Conservation (phyloP, 306 rosid species). For the Cicer yamashitae region DNA sequence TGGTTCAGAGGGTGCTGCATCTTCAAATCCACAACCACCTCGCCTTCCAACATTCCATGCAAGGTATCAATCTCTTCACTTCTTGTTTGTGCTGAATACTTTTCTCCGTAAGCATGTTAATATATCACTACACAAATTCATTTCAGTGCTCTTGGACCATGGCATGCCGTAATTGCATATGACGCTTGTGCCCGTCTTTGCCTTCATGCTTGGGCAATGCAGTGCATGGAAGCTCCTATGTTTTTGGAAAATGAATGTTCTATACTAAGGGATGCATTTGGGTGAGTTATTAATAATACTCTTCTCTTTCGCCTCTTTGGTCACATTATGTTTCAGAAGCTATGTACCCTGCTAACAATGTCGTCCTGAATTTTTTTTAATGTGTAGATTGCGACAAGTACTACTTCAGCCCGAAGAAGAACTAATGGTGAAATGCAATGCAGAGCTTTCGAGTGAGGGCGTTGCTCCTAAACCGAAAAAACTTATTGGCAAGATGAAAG, state of each 20-base stretch:
- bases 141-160: slow-evolving; percentile 91
- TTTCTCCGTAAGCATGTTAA: slow-evolving; percentile 34
- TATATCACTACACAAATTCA: slow-evolving; percentile 36
- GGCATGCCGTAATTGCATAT: slow-evolving; percentile 91
- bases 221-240: slow-evolving; percentile 97
- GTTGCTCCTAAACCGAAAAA: slow-evolving; percentile 88
- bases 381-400: slow-evolving; percentile 76
- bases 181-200: slow-evolving; percentile 98
- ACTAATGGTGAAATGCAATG: slow-evolving; percentile 72
- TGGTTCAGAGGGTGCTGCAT: slow-evolving; percentile 66
- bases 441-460: slow-evolving; percentile 78
- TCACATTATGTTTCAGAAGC: too few relatives aligned
- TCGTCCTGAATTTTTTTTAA: slow-evolving; percentile 25
- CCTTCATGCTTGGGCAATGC: slow-evolving; percentile 99
- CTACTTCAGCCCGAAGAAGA: slow-evolving; percentile 95
- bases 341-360: background rate
- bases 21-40: slow-evolving; percentile 65
- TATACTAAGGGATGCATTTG: slow-evolving; percentile 81
- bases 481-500: slow-evolving; percentile 91
- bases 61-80: slow-evolving; percentile 55
- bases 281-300: slow-evolving; percentile 65
- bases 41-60: slow-evolving; percentile 95
- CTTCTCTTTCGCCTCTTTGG: slow-evolving; percentile 31
- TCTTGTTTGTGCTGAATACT: slow-evolving; percentile 37
- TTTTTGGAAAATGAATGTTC: slow-evolving; percentile 95